Evolutionary conservation across 352 stramenopile species (phyloP).

Genomic region (Hyphochytrium catenoides): DNA sequence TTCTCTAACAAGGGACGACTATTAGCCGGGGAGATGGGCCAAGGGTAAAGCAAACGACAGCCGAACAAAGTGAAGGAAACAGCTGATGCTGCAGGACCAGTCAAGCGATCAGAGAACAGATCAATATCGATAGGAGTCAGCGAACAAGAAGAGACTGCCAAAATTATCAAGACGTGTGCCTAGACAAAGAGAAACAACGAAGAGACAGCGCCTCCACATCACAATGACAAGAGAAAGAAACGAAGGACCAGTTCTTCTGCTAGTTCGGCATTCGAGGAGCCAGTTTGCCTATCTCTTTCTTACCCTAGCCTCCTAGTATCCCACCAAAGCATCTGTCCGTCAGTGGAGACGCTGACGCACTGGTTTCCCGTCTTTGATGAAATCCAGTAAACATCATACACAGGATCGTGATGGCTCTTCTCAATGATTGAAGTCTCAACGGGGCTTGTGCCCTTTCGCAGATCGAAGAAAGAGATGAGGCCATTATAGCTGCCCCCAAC

Average conservation of each 20-base stretch:
- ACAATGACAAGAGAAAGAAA: no score
- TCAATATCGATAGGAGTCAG: no score
- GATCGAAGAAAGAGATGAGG: conserved; percentile 86
- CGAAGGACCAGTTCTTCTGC: no score
- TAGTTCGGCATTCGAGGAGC: no score
- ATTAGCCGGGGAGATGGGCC: conserved; percentile 41
- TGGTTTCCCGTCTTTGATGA: conserved; percentile 86
- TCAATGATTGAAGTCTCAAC: conserved; percentile 81
- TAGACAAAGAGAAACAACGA: no score
- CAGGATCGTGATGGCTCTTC: conserved; percentile 87
- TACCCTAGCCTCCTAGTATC: conserved; percentile 61
- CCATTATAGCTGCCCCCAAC: conserved; percentile 89
- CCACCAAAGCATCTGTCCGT: conserved; percentile 77
- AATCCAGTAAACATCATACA: conserved; percentile 90
- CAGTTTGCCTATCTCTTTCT: conserved; percentile 8
- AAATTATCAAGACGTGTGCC: no score
- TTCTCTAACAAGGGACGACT: conserved; percentile 31
- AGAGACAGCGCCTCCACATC: no score
- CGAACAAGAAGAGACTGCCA: no score
- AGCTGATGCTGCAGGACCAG: conserved; percentile 1
- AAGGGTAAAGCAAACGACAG: neutral
- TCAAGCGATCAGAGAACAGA: no score
- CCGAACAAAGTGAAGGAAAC: conserved; percentile 2
- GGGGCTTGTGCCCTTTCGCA: conserved; percentile 66
- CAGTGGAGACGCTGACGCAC: conserved; percentile 83